Evolutionary conservation across 768 basidiomycete genomes (phyloP), one percentile per base, ranked within the genome.

Genomic region (Tylopilus sp.): DNA sequence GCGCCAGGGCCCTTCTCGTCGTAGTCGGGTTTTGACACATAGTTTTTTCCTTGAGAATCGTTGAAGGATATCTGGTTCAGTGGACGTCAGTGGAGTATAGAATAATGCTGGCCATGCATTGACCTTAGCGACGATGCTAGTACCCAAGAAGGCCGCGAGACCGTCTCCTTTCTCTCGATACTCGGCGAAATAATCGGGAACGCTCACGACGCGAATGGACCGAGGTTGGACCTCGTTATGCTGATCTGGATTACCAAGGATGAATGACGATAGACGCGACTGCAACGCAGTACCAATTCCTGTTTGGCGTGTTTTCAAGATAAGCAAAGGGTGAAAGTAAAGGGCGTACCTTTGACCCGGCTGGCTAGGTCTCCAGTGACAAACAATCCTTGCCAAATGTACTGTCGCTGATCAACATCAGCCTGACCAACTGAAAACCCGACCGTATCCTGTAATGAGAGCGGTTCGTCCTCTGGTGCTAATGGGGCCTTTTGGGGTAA

Each of bases 101-200:
- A 14, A 43, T 41, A 38, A 37, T 25, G 14, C 22, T 28, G 31
- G 41, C 13, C 57, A 69, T 42, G 13, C 21, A 40, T 42, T 49
- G 48, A 89, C 92, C 77, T 93, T 94, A 7, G 89, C 92, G n/a
- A 85, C 79, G 56, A 94, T 91, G 59, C 86, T 86, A 17, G 84
- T 77, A 1, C 92, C 92, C 52, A 94, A 71, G 74, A 92, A 94
- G 12, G 86, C 84, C 5, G 89, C 86, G 34, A 86, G 74, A 2
- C 86, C 86, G 48, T 92, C 89, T 3, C 91, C 92, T 40, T 83
- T 89, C 45, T 92, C 89, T 52, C 90, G 77, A 63, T 89, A 97
- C 66, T 95, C 92, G 9, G 88, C 86, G 66, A 92, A 97, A 69
- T 94, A 95, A 29, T 95, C 92, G 1, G 93, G 92, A 9, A 93